Conservation (phyloP, 192 early-diverging fungal genomes). For the Coemansia sp. region DNA sequence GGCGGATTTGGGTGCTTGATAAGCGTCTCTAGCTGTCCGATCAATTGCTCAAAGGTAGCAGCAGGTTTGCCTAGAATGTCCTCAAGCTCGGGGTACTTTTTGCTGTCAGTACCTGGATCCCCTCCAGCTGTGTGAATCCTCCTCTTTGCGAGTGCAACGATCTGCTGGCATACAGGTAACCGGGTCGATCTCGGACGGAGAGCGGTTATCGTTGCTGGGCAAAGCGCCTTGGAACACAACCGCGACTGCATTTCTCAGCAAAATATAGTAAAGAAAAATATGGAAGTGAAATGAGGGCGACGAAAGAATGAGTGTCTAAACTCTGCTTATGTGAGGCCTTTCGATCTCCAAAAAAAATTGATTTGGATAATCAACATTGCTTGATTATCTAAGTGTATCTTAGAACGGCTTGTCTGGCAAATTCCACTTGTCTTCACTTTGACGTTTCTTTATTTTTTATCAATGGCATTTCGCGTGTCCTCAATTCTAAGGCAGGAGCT, state of each 20-base stretch:
- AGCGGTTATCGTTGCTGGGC: neutral
- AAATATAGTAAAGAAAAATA: conserved; percentile 3
- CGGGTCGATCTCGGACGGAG: neutral
- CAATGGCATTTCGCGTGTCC: conserved; percentile 48
- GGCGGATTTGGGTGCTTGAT: conserved; percentile 55
- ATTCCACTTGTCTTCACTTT: neutral
- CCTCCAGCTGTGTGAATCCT: neutral
- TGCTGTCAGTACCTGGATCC: neutral
- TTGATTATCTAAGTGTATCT: neutral
- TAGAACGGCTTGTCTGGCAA: neutral
- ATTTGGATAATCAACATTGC: neutral
- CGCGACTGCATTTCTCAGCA: conserved; percentile 34
- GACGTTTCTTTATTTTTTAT: neutral
- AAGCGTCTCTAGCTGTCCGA: conserved; percentile 43
- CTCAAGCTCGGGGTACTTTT: conserved; percentile 32
- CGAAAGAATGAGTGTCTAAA: no score
- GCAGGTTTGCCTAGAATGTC: conserved; percentile 43
- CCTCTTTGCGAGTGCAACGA: neutral
- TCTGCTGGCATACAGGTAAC: neutral
- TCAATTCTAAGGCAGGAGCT: conserved; percentile 25
- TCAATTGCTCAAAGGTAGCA: conserved; percentile 32
- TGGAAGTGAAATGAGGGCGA: neutral
- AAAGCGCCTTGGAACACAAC: conserved; percentile 23
- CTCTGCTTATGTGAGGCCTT: no score
- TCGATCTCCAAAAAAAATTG: neutral